phyloP scores from a whole-genome alignment of 495 filamentous ascomycete genomes.

The Platismatia glauca region DNA sequence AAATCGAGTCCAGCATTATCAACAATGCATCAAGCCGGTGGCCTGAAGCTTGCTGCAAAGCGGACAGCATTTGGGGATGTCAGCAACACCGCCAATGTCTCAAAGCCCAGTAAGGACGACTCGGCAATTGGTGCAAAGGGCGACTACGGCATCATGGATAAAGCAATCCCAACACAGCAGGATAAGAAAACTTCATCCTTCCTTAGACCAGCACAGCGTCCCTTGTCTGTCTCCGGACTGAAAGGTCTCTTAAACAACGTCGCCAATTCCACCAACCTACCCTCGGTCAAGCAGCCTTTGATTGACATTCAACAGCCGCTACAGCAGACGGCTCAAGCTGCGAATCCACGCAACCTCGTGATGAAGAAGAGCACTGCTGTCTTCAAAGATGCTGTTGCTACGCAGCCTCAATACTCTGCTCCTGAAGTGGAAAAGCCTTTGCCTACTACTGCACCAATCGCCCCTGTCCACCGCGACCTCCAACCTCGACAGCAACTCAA shows the following conservation, averaged over 20 bases:
- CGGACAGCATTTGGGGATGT: conserved; percentile 73
- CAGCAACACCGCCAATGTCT: conserved; percentile 56
- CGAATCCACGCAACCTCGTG: conserved; percentile 39
- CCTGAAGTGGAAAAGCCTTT: conserved; percentile 13
- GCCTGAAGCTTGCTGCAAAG: conserved; percentile 59
- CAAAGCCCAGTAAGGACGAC: conserved; percentile 46
- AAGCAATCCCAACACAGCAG: conserved; percentile 29
- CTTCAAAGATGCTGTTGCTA: conserved; percentile 49
- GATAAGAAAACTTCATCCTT: conserved; percentile 45
- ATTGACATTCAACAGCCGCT: conserved; percentile 29
- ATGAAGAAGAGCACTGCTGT: conserved; percentile 55
- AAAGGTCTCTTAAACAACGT: conserved; percentile 40
- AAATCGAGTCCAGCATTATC: conserved; percentile 69
- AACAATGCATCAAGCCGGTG: conserved; percentile 44
- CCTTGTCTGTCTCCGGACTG: conserved; percentile 40
- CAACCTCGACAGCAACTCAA: conserved; percentile 38
- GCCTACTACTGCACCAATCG: conserved; percentile 4
- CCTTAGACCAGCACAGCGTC: conserved; percentile 57
- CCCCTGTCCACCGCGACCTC: conserved; percentile 26
- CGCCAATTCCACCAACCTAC: conserved; percentile 27
- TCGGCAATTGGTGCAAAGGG: conserved; percentile 42
- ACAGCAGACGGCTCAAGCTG: conserved; percentile 20
- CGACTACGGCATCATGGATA: conserved; percentile 34
- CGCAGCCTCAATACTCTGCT: background rate
- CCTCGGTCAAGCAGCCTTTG: conserved; percentile 31